Conservation (phyloP, 2,329 filamentous ascomycete genomes). For the Alternaria atra region DNA sequence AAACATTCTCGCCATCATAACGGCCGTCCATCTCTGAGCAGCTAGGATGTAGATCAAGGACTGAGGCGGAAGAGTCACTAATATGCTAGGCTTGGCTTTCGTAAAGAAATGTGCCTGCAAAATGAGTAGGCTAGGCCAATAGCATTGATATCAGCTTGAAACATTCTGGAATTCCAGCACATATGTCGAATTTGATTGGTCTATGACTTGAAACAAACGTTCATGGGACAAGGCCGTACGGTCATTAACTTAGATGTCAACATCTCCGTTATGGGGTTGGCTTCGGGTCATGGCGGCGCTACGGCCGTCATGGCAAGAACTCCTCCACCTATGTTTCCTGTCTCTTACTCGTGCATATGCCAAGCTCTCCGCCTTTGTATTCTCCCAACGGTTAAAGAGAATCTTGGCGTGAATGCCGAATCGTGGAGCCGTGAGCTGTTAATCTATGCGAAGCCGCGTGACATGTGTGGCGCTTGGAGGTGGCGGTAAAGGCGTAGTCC, state of each 20-base stretch:
- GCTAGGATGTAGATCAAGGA: conserved; percentile 27
- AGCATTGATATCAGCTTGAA: background rate
- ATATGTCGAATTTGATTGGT: conserved; percentile 20
- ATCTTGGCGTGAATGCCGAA: conserved; percentile 22
- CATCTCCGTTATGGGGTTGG: conserved; percentile 30
- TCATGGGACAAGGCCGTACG: conserved; percentile 23
- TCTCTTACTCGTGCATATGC: conserved; percentile 18
- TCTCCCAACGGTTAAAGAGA: conserved; percentile 31
- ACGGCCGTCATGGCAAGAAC: conserved; percentile 16
- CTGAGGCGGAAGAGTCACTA: conserved; percentile 20
- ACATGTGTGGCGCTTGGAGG: conserved; percentile 16
- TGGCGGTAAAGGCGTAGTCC: conserved; percentile 1
- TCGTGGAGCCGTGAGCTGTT: conserved; percentile 13
- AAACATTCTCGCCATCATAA: conserved; percentile 22
- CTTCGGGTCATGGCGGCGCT: conserved; percentile 16
- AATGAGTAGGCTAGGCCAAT: conserved; percentile 2
- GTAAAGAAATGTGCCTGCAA: conserved; percentile 6
- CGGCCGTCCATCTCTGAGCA: conserved; percentile 24
- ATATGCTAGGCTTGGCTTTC: conserved; percentile 31
- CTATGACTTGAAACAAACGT: conserved; percentile 28
- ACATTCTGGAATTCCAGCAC: background rate
- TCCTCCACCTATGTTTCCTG: conserved; percentile 8
- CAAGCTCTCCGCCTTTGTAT: conserved; percentile 26
- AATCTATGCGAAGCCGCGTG: conserved; percentile 21
- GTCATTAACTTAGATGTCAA: conserved; percentile 36